Percentiles rank a stretch among this genome's conserved stretches.
These are phyloP conservation scores for Barbarea vulgaris DNA, from an alignment of 345 rosid species.

Conservation along the genomic window DNA sequence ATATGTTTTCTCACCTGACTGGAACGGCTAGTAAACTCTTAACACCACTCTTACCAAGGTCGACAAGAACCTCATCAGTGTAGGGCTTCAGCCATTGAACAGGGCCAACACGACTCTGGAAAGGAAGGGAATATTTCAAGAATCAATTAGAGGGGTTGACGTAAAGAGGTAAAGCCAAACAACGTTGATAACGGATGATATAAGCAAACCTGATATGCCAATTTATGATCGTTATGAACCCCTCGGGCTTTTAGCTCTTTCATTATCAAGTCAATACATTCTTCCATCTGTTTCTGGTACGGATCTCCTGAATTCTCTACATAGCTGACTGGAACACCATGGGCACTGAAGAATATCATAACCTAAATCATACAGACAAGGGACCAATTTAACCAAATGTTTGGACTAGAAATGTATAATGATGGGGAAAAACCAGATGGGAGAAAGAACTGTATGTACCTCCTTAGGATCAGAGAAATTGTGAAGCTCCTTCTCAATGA, in stretches of 20 bases:
- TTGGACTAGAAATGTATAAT: neutral
- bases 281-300: constrained; percentile 94
- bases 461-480: constrained; percentile 72
- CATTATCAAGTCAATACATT: constrained; percentile 83
- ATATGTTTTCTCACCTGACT: constrained; percentile 62
- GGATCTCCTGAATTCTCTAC: constrained; percentile 91
- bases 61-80: constrained; percentile 89
- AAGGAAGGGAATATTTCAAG: neutral
- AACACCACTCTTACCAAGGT: constrained; percentile 92
- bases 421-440: neutral
- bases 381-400: neutral
- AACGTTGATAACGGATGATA: neutral
- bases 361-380: constrained; percentile 50
- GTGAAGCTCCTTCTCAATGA: constrained; percentile 71
- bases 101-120: constrained; percentile 97
- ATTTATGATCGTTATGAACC: constrained; percentile 61
- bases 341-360: constrained; percentile 94
- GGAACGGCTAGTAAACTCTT: constrained; percentile 93
- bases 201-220: constrained; percentile 85
- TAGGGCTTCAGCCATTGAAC: constrained; percentile 96
- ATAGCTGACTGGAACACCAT: constrained; percentile 93
- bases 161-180: constrained; percentile 1
- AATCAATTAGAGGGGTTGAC: neutral
- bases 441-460: constrained; percentile 49
- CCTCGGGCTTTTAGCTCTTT: constrained; percentile 82